These are phyloP conservation scores for Exophiala sp. DNA, from an alignment of 2,329 filamentous ascomycete genomes.

Conservation along the genomic window DNA sequence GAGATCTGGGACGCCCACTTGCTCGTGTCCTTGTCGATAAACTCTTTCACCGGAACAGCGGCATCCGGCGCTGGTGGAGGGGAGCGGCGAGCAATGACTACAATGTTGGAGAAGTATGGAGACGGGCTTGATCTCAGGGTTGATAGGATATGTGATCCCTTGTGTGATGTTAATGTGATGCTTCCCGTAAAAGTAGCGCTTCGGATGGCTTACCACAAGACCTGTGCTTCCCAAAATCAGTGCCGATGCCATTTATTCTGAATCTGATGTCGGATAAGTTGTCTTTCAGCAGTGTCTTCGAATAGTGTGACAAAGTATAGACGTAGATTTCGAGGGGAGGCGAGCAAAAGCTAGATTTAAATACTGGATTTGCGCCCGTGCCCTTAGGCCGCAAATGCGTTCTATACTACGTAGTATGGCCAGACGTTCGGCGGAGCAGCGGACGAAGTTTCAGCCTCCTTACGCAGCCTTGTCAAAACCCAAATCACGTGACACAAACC, in stretches of 20 bases:
- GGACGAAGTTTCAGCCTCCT: neutral
- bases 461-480: neutral
- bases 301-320: too few species aligned
- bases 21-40: conserved; percentile 60
- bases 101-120: conserved; percentile 37
- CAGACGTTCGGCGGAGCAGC: too few species aligned
- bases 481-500: neutral
- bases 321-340: too few species aligned
- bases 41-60: conserved; percentile 46
- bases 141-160: conserved; percentile 69
- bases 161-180: too few species aligned
- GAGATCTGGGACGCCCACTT: conserved; percentile 61
- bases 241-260: conserved; percentile 39
- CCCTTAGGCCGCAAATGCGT: too few species aligned
- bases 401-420: too few species aligned
- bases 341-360: too few species aligned
- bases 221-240: conserved; percentile 45
- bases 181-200: too few species aligned
- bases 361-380: too few species aligned
- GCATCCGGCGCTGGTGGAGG: conserved; percentile 47
- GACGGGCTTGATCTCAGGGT: conserved; percentile 38
- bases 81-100: conserved; percentile 43
- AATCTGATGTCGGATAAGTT: too few species aligned
- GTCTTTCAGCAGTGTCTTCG: too few species aligned
- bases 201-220: conserved; percentile 41